These are phyloP conservation scores for Didymella segeticola DNA, from an alignment of 2,329 filamentous ascomycete genomes.

Conservation along the genomic window DNA sequence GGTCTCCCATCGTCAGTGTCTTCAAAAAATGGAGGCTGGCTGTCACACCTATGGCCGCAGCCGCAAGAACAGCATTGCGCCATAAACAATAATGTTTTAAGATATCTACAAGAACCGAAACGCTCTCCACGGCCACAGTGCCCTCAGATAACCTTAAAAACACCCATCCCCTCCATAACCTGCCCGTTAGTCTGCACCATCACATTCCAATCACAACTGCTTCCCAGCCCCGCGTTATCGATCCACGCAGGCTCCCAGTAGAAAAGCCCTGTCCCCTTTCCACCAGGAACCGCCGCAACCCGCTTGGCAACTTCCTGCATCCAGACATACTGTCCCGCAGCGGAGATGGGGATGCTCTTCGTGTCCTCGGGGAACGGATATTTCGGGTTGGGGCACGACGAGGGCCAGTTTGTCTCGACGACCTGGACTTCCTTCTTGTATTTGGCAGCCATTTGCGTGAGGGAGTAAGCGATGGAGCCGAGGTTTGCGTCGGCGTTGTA, in stretches of 20 bases:
- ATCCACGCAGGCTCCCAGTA: slow-evolving; percentile 81
- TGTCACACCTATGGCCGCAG: no score
- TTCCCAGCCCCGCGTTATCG: slow-evolving; percentile 68
- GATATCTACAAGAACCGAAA: slow-evolving; percentile 1
- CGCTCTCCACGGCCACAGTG: not conserved
- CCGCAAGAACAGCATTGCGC: no score
- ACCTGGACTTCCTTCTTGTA: slow-evolving; percentile 73
- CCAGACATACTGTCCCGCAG: slow-evolving; percentile 68
- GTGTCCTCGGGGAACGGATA: slow-evolving; percentile 68
- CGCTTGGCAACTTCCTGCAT: slow-evolving; percentile 65
- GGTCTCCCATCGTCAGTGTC: no score
- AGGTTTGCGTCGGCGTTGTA: slow-evolving; percentile 68
- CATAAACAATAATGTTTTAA: not conserved
- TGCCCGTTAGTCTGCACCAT: slow-evolving; percentile 65
- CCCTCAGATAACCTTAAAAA: slow-evolving; percentile 58
- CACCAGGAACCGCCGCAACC: slow-evolving; percentile 61
- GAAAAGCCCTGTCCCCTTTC: slow-evolving; percentile 63
- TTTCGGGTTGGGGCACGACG: slow-evolving; percentile 64
- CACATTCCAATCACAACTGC: slow-evolving; percentile 69
- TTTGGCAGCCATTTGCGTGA: slow-evolving; percentile 65
- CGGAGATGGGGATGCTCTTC: slow-evolving; percentile 66
- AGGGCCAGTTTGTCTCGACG: slow-evolving; percentile 75
- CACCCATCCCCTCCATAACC: slow-evolving; percentile 63
- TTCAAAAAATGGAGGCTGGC: no score
- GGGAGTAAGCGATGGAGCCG: slow-evolving; percentile 59